Evolutionary conservation across 192 early-diverging fungal genomes (phyloP), one percentile per base, ranked within the genome.

Genomic region (Gonapodya prolifera): DNA sequence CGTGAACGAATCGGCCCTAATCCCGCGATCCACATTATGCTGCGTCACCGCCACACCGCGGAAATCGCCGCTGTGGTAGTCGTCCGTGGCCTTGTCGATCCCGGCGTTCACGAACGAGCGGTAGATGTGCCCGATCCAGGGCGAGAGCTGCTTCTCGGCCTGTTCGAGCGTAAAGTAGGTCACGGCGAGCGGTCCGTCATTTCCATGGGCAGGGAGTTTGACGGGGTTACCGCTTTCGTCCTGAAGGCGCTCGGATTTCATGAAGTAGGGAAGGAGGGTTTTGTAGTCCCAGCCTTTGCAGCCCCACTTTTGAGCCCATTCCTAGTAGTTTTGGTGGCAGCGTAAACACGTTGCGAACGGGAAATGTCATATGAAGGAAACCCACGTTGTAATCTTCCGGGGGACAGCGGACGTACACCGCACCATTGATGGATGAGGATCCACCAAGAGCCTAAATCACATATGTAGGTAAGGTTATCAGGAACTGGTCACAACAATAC

Each of bases 151-250:
- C 18, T 73, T 32, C 8, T 18, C 28, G n/a, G n/a, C n/a, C n/a
- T n/a, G n/a, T n/a, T n/a, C n/a, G n/a, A n/a, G n/a, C 16, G 71
- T 73, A 29, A 30, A 32, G 71, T 73, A 73, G 71, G 71, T 73
- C 28, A 73, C 71, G 71, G 16, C 13, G 16, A 73, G 31, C 16
- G 71, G 71, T 18, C 71, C 71, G 2, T 18, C 13, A 13, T 2
- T 73, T 2, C 71, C 71, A 29, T 73, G 71, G 8, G 2, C 32
- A 2, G 71, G 71, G 31, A 73, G 71, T 2, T 2, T 30, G 16
- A 73, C 71, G 18, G 31, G 18, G 8, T 32, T 73, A 8, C 71
- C 71, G 31, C 29, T 29, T 2, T 30, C 71, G 31, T 16, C 31
- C 18, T 16, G 16, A 29, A 73, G 71, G 8, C 31, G 18, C 31